Evolutionary conservation across 352 stramenopile genomes (phyloP), one percentile per base, ranked within the genome.

Genomic region (Lagenidium sp.): DNA sequence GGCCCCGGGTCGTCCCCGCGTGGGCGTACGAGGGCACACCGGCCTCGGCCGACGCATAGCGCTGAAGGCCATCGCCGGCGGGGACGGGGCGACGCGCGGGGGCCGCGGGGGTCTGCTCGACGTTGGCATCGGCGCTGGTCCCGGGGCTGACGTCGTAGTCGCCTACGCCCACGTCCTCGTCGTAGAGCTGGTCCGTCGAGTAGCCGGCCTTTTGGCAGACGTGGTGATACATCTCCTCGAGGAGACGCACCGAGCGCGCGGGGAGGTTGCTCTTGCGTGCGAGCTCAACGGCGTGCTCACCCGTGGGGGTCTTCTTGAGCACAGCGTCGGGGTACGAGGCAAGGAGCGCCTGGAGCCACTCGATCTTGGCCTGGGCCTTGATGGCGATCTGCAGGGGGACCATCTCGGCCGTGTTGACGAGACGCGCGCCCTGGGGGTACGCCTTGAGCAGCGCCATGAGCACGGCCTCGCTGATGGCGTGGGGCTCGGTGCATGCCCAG

Each of bases 181-280:
- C 61, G 22, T 68, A 70, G n/a, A 85, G 44, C 5, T 77, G 64
- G 43, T 85, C 73, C 19, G 32, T 57, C 15, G 70, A 60, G 22
- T 82, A 60, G 1, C 74, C 73, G 24, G 70, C 57, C 40, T 85
- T 83, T 22, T 77, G 59, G 44, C 75, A 88, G 24, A 94, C 78
- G 45, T 94, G 81, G 44, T 84, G 73, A 43, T 85, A 86, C 81
- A 94, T 94, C 31, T 94, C 81, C 42, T 94, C 81, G 0, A 94
- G 55, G 25, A 94, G 51, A 13, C 81, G 76, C 25, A 91, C 35
- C n/a, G 73, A 85, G 22, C 75, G 71, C 41, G 52, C 35, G 4
- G 76, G 65, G 23, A 91, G 46, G 0, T 48, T 65, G 12, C 63
- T 59, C 41, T 88, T 87, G 20, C 58, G 63, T 13, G 78, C 81